Base-by-base conservation (phyloP, 2,329 filamentous ascomycete species). In the Fusarium chuoi region DNA sequence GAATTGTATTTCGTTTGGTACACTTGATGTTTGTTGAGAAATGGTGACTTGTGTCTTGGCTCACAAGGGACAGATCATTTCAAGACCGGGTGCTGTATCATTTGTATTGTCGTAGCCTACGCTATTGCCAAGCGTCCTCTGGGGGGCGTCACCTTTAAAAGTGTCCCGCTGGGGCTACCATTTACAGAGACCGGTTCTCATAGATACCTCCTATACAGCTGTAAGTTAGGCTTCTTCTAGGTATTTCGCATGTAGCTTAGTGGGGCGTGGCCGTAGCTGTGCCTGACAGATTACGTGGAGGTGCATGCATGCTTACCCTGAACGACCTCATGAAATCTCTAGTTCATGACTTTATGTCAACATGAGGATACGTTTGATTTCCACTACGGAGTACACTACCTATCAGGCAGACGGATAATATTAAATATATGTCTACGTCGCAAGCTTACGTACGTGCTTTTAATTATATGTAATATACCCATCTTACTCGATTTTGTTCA, bases 1-100 rank as follows among this genome's bases (percentile, higher is more conserved):
- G 14, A 33, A 7, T 7, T 20, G 28, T 35, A 42, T 48, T 68
- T 63, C n/a, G 38, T 62, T 58, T 52, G 35, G 62, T 49, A n/a
- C 33, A 58, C 60, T 39, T 49, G 41, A 28, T 42, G 49, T 54
- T 65, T 69, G 42, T 59, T 69, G 57, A 44, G 70, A 44, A 65
- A 66, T 64, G 62, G 57, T 65, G 54, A 66, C 56, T 65, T 30
- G 59, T 74, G 65, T 63, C 62, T 75, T 59, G 49, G 67, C 51
- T 73, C 49, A 38, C 64, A 60, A 69, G 44, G 64, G 74, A 75
- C 74, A 77, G 74, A 77, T 76, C 62, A 71, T 75, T 61, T 64
- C 71, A 71, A 71, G 74, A 65, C 66, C 22, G 38, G 18, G 26
- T 26, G 67, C 51, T 70, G 54, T 76, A 71, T 76, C 69, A 74